Evolutionary conservation across 1,139 yeast genomes (phyloP).

Genomic region (Geotrichum klebahnii): DNA sequence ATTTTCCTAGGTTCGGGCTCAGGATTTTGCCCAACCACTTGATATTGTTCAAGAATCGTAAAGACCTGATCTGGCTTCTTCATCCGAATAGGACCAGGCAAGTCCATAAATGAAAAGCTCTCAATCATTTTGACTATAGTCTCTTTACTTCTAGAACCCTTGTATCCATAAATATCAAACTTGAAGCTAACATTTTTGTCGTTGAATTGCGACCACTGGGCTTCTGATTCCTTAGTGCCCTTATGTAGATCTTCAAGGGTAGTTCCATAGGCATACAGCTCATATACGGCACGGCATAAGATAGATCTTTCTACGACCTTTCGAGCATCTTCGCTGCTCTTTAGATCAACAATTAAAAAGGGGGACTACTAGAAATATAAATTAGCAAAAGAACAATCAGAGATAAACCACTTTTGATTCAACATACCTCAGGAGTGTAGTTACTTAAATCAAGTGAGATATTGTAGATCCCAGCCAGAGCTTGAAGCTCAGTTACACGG

Average conservation of each 20-base stretch:
- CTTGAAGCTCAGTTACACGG: constrained; percentile 75
- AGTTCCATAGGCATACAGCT: constrained; percentile 73
- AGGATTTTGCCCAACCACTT: constrained; percentile 48
- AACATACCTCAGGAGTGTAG: constrained; percentile 47
- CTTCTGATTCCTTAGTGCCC: constrained; percentile 42
- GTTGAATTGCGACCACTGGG: constrained; percentile 24
- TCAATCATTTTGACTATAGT: constrained; percentile 66
- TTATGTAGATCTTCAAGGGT: constrained; percentile 56
- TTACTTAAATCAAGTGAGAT: constrained; percentile 56
- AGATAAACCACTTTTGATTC: constrained; percentile 9
- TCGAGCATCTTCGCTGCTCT: constrained; percentile 61
- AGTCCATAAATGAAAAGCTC: constrained; percentile 61
- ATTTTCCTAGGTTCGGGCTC: constrained; percentile 53
- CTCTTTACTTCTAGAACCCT: constrained; percentile 56
- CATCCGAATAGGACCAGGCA: constrained; percentile 75
- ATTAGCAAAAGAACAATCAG: background rate
- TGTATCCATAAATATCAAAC: constrained; percentile 74
- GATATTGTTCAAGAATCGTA: constrained; percentile 70
- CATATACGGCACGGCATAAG: constrained; percentile 71
- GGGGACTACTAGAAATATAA: constrained; percentile 46
- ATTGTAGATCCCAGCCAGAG: constrained; percentile 63
- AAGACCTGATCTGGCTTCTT: constrained; percentile 71
- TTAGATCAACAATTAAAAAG: constrained; percentile 62
- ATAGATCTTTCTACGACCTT: constrained; percentile 64
- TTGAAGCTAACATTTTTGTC: constrained; percentile 48